Evolutionary conservation across 352 stramenopile genomes (phyloP), one percentile per base, ranked within the genome.

Genomic region (Elongisporangium anandrum): DNA sequence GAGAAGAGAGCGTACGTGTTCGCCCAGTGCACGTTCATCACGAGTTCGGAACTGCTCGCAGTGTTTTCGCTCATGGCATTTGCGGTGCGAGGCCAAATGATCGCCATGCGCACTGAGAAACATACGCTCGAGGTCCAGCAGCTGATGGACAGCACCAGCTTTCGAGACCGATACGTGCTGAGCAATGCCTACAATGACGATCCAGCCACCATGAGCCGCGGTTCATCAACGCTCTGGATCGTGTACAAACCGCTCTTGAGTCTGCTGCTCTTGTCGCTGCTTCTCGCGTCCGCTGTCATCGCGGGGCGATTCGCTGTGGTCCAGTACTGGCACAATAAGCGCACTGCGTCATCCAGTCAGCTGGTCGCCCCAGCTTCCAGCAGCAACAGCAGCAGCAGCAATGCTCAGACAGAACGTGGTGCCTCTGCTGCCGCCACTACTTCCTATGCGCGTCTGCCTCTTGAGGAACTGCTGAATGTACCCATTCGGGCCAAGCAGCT

Each of bases 381-480:
- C n/a, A 17, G 21, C 51, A 10, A 56, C n/a, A 21, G 21, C 51
- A 10, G 17, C 0, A n/a, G 57, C 4, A 24, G 57, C 50, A 23
- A 51, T 23, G 20, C 45, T 19, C 12, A 54, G 50, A 16, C 34
- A 26, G 4, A 48, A 49, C 2, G 26, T 56, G 45, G 10, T n/a
- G 24, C 48, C 15, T 17, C 38, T 45, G 7, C 21, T 45, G 7
- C 21, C 45, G 16, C 1, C 48, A 39, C 15, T 48, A 60, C 66
- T 10, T 61, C 70, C 22, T 87, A 87, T 63, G 64, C 61, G 9
- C 68, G 75, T 0, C 60, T 87, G 20, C 66, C 75, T 8, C 45
- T 85, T 2, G 77, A 87, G 62, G 68, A 81, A 59, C 63, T 83
- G 16, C 56, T 85, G 22, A 71, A 81, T 56, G 48, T 72, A 5